These are phyloP conservation scores for Coleophoma eucalyptorum DNA, from an alignment of 2,329 filamentous ascomycete genomes.

Conservation along the genomic window DNA sequence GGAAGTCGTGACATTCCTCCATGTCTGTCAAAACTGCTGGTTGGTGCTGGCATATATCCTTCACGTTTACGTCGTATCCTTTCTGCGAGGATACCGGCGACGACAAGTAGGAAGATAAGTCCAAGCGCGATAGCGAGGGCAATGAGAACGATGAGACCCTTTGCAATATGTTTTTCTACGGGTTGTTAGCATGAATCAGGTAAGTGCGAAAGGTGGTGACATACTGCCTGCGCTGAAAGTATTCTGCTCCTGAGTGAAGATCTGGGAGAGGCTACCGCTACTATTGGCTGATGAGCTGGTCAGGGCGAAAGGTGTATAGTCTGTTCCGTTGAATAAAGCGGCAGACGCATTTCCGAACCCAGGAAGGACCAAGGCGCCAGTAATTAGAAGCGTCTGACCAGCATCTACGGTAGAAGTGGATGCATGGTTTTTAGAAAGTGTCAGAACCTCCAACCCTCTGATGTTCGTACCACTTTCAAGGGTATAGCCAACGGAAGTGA, in stretches of 20 bases:
- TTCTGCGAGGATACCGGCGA: conserved; percentile 71
- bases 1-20: conserved; percentile 57
- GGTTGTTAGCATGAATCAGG: neutral
- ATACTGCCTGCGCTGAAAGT: conserved; percentile 66
- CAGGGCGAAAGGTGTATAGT: conserved; percentile 74
- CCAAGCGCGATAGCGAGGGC: conserved; percentile 74
- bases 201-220: conserved; percentile 24
- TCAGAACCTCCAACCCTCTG: conserved; percentile 77
- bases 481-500: conserved; percentile 59
- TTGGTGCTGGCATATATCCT: conserved; percentile 76
- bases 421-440: conserved; percentile 64
- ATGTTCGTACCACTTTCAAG: conserved; percentile 67
- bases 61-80: conserved; percentile 72
- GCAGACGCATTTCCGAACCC: conserved; percentile 79
- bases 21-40: conserved; percentile 57
- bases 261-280: conserved; percentile 70
- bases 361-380: conserved; percentile 75
- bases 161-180: conserved; percentile 54
- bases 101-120: conserved; percentile 73
- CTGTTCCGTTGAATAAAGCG: conserved; percentile 81
- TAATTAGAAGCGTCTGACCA: conserved; percentile 73
- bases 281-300: conserved; percentile 63
- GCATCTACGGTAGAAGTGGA: conserved; percentile 59
- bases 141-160: conserved; percentile 78
- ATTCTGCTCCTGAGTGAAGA: conserved; percentile 80